These are phyloP conservation scores for Candida yuanshanica DNA, from an alignment of 805 yeast species.

Conservation along the genomic window DNA sequence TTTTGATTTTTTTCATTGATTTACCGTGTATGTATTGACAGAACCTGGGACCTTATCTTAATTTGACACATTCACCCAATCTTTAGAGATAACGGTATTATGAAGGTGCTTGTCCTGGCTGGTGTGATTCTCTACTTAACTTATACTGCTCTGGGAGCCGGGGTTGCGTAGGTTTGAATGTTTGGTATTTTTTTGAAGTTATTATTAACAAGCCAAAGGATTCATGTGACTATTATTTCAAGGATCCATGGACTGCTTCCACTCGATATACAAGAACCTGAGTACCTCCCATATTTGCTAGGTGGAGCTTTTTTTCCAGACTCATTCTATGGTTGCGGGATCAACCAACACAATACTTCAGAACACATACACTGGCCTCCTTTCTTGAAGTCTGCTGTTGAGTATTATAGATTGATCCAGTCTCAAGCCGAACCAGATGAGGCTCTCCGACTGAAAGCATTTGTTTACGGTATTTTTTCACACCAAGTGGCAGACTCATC, in stretches of 20 bases:
- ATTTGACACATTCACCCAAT: neutral
- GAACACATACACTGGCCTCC: constrained; percentile 73
- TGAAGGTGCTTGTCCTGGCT: neutral
- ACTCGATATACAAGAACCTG: constrained; percentile 20
- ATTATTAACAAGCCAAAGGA: constrained; percentile 2
- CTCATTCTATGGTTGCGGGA: constrained; percentile 57
- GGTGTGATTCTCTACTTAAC: neutral
- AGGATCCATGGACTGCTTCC: constrained; percentile 30
- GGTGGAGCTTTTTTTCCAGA: constrained; percentile 71
- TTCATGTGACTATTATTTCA: constrained; percentile 33
- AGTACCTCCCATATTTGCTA: constrained; percentile 29
- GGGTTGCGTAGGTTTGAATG: neutral
- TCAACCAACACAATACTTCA: constrained; percentile 39
- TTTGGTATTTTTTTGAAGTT: neutral
- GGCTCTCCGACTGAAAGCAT: constrained; percentile 39
- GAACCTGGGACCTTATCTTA: no score
- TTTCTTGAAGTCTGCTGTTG: constrained; percentile 42
- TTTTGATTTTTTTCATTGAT: no score
- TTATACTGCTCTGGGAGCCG: neutral
- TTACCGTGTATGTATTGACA: no score
- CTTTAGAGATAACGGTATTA: no score
- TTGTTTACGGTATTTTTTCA: constrained; percentile 50
- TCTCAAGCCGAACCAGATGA: constrained; percentile 19
- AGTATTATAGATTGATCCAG: constrained; percentile 27
- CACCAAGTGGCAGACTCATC: constrained; percentile 62